These are phyloP conservation scores for Primulina eburnea DNA, from an alignment of 257 asterid genomes.

Conservation along the genomic window DNA sequence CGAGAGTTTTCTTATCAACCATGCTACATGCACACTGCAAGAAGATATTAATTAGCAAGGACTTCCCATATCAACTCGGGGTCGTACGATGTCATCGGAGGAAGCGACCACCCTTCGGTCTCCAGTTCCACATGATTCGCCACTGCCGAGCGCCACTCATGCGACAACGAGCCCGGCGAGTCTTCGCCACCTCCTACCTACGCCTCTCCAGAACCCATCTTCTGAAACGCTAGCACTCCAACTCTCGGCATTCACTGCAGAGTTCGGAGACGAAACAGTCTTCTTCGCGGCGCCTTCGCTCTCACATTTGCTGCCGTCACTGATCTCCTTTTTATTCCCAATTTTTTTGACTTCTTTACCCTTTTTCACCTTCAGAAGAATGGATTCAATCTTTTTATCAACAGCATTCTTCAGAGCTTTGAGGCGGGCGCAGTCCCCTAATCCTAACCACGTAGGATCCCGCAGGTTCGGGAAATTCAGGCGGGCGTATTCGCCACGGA, in stretches of 20 bases:
- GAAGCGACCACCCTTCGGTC: slow-evolving; percentile 53
- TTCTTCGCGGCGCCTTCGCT: slow-evolving; percentile 16
- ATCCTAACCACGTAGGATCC: slow-evolving; percentile 51
- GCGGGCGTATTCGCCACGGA: slow-evolving; percentile 49
- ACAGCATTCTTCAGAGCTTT: slow-evolving; percentile 52
- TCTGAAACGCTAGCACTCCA: slow-evolving; percentile 41
- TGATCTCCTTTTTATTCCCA: slow-evolving; percentile 24
- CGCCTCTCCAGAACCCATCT: slow-evolving; percentile 45
- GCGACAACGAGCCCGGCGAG: slow-evolving; percentile 33
- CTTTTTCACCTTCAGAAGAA: slow-evolving; percentile 53
- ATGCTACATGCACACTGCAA: no score
- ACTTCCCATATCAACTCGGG: slow-evolving; percentile 85
- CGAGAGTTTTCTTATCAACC: background rate
- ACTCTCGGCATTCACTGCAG: slow-evolving; percentile 20
- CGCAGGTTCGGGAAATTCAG: slow-evolving; percentile 42
- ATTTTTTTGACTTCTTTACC: slow-evolving; percentile 44
- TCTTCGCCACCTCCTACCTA: slow-evolving; percentile 37
- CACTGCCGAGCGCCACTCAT: slow-evolving; percentile 32
- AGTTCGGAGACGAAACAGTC: slow-evolving; percentile 26
- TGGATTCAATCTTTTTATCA: slow-evolving; percentile 69
- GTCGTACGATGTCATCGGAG: slow-evolving; percentile 68
- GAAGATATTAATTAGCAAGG: slow-evolving; percentile 44
- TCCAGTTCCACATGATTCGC: slow-evolving; percentile 29
- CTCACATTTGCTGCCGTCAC: background rate
- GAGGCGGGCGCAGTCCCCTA: slow-evolving; percentile 41